phyloP scores from a whole-genome alignment of 2,329 filamentous ascomycete genomes.

The Fusarium vanettenii region DNA sequence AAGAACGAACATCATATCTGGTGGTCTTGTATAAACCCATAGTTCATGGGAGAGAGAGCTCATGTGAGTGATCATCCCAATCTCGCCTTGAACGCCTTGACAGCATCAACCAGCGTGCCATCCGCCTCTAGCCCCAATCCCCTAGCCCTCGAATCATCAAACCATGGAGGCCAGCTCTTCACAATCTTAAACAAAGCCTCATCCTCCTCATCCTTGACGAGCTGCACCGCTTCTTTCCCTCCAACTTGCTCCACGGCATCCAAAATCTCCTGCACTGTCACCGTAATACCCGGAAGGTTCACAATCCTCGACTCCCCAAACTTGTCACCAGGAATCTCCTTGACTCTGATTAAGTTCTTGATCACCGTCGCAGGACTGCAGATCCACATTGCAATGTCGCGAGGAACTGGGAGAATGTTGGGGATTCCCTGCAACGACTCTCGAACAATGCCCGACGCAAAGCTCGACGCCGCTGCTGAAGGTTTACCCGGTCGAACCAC shows the following conservation, averaged over 20 bases:
- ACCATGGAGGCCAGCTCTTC: constrained; percentile 64
- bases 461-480: constrained; percentile 70
- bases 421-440: constrained; percentile 62
- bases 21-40: neutral
- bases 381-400: constrained; percentile 61
- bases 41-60: neutral
- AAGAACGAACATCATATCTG: neutral
- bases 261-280: constrained; percentile 65
- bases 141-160: constrained; percentile 63
- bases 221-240: constrained; percentile 55
- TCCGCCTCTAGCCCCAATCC: constrained; percentile 63
- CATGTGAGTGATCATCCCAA: too few species aligned
- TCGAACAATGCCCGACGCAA: constrained; percentile 71
- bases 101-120: constrained; percentile 49
- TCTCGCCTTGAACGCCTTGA: constrained; percentile 42
- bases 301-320: constrained; percentile 56
- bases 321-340: constrained; percentile 54
- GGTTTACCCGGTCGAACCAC: constrained; percentile 70
- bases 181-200: constrained; percentile 61
- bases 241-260: constrained; percentile 62
- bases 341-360: constrained; percentile 59
- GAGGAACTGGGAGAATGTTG: constrained; percentile 59
- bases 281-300: constrained; percentile 64
- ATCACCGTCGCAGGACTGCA: constrained; percentile 63
- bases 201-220: constrained; percentile 61